phyloP scores from a whole-genome alignment of 2,329 filamentous ascomycete species.

The Claviceps paspali region DNA sequence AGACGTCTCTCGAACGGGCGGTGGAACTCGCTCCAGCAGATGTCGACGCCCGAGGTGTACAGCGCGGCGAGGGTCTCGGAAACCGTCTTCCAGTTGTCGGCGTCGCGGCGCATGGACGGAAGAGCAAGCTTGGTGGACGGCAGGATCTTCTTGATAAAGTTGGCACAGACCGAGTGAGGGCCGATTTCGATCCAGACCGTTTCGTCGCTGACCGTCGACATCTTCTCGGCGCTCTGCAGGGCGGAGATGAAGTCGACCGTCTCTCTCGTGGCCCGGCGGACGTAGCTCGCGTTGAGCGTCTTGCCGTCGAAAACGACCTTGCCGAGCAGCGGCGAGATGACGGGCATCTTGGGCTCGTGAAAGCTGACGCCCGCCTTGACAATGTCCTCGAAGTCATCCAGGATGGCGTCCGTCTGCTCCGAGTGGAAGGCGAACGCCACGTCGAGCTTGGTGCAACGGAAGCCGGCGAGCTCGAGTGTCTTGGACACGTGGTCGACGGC shows the following conservation, averaged over 20 bases:
- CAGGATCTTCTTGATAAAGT: conserved; percentile 46
- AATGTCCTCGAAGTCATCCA: conserved; percentile 26
- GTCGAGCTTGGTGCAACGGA: conserved; percentile 17
- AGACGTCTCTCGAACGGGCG: conserved; percentile 26
- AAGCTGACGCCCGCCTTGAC: conserved; percentile 1
- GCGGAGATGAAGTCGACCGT: conserved; percentile 50
- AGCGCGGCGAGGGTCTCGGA: conserved; percentile 39
- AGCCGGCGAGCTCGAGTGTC: background rate
- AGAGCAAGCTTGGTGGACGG: conserved; percentile 30
- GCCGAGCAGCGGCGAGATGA: conserved; percentile 30
- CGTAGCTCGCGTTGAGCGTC: conserved; percentile 35
- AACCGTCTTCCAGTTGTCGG: conserved; percentile 50
- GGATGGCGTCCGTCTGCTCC: conserved; percentile 21
- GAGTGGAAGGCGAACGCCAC: conserved; percentile 21
- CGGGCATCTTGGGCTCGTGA: conserved; percentile 4
- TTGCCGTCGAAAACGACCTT: conserved; percentile 26
- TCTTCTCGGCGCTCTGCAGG: conserved; percentile 31
- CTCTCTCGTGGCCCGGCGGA: conserved; percentile 43
- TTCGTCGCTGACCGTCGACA: conserved; percentile 34
- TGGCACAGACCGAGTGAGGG: conserved; percentile 46
- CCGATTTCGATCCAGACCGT: conserved; percentile 54
- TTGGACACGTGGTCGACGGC: conserved; percentile 3
- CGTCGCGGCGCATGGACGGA: conserved; percentile 43
- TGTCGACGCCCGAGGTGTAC: conserved; percentile 31
- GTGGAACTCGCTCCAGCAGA: conserved; percentile 51